Base-by-base conservation (phyloP, 169 alveolate genomes). In the Cryptosporidium ubiquitum region DNA sequence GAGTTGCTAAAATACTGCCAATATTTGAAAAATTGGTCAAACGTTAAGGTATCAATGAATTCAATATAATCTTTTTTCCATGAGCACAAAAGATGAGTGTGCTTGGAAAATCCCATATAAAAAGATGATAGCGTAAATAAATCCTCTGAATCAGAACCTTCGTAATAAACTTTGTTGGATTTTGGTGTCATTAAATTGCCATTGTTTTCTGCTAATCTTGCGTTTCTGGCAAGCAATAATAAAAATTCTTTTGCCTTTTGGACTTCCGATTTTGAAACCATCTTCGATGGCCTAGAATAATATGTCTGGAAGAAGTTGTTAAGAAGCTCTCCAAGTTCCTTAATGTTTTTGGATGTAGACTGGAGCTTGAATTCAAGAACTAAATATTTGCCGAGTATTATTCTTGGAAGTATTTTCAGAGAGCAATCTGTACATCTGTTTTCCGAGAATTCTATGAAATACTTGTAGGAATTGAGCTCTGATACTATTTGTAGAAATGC, bases 241-340 rank as follows among this genome's bases (percentile, higher is more conserved):
- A 73, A 3, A 40, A 73, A 73, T 31, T 73, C 70, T 33, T 23
- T 73, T n/a, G 85, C 85, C 42, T 51, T 73, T 5, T 73, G 42
- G n/a, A 73, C 70, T 39, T 57, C 52, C 5, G 70, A 35, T 37
- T 23, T 73, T 1, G 69, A 52, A 33, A 73, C 55, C 85, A 73
- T 52, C 49, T 73, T 73, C 4, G 85, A 51, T n/a, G 85, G 85
- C 18, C 85, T 73, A 2, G 85, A 55, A 73, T 73, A 73, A 23
- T 73, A 73, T 2, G 61, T 14, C n/a, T 18, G 70, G 49, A 52
- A 73, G 69, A 73, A 73, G 40, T 40, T 37, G 20, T 55, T 52
- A 29, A 73, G 69, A 39, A 73, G 68, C 20, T 73, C 70, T 6
- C 61, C 47, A 16, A 73, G 52, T 23, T 73, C 85, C 16, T 44